Evolutionary conservation across 2,329 filamentous ascomycete species (phyloP), one percentile per base, ranked within the genome.

Genomic region (Xylaria digitata): DNA sequence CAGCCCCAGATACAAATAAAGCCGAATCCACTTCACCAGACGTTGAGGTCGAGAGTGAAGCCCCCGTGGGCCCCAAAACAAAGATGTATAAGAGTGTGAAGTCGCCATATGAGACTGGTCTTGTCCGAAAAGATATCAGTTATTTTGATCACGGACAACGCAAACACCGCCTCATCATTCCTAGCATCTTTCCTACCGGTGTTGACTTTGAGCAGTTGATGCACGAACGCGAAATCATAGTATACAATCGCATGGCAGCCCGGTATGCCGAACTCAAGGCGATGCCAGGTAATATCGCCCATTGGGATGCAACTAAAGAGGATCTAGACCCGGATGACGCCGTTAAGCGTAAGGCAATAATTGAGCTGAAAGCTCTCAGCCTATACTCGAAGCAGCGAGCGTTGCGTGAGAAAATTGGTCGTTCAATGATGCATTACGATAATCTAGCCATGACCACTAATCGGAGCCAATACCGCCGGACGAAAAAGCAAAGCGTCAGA

Each of bases 371-470:
- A 84, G 92, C 92, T 77, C 85, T 98, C 42, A 90, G 89, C 56
- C 82, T 97, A n/a, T 90, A 97, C 59, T 90, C 92, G 0, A 97
- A 96, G 80, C 96, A 99, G 78, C 90, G 92, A 55, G 87, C 90
- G 9, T 83, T 99, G 73, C 91, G 96, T 64, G 92, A 96, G 73
- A 92, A 92, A 78, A 91, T 99, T 70, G 92, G 93, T 61, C 90
- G 92, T 60, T 92, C 96, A 77, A 97, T 99, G 91, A 90, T 97
- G 78, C 91, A 96, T 75, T 96, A 95, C 66, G 94, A 98, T 76
- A 98, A 97, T 74, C 87, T 98, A 32, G 95, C 94, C 50, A 97
- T 97, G 92, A 97, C 95, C 1, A 95, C 94, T 0, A 99, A 99
- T 77, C 90, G 96, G 57, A 90, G 92, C 60, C 88, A 90, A 75